Evolutionary conservation across 2,329 filamentous ascomycete species (phyloP).

Genomic region (Sporothrix euskadiensis): DNA sequence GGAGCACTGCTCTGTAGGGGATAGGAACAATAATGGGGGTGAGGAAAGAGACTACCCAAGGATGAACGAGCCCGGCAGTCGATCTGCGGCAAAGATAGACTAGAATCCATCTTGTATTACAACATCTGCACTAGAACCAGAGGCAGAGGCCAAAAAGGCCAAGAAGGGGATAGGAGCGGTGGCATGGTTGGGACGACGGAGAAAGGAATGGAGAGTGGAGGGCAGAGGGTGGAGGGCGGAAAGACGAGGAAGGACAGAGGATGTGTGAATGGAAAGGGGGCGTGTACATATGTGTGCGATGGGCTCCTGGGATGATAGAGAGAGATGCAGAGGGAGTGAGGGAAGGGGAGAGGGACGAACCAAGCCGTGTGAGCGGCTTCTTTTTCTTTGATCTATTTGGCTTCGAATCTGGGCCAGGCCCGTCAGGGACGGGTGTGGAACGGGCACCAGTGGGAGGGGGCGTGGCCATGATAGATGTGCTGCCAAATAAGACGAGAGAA

Average conservation of each 20-base stretch:
- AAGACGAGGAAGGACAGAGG: not conserved
- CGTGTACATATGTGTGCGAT: not conserved
- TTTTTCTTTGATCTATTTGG: constrained; percentile 9
- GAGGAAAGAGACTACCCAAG: not conserved
- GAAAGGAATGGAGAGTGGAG: not conserved
- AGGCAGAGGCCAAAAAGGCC: not conserved
- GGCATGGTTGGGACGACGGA: constrained; percentile 1
- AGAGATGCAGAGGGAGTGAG: not conserved
- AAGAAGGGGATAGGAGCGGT: not conserved
- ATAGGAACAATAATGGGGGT: not conserved
- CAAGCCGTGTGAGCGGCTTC: constrained; percentile 7
- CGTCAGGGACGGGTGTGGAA: not conserved
- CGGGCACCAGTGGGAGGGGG: not conserved
- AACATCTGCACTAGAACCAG: constrained; percentile 1
- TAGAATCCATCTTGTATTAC: constrained; percentile 15
- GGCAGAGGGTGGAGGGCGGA: not conserved
- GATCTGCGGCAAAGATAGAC: constrained; percentile 14
- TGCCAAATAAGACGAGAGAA: not conserved
- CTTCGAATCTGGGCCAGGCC: not conserved
- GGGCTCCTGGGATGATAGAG: not conserved
- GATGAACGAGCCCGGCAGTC: constrained; percentile 12
- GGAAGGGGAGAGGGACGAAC: not conserved
- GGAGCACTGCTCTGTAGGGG: constrained; percentile 6
- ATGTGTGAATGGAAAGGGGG: not conserved
- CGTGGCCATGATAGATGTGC: not conserved